These are phyloP conservation scores for Nannochloropsis oceanica DNA, from an alignment of 108 stramenopile genomes.

Conservation along the genomic window DNA sequence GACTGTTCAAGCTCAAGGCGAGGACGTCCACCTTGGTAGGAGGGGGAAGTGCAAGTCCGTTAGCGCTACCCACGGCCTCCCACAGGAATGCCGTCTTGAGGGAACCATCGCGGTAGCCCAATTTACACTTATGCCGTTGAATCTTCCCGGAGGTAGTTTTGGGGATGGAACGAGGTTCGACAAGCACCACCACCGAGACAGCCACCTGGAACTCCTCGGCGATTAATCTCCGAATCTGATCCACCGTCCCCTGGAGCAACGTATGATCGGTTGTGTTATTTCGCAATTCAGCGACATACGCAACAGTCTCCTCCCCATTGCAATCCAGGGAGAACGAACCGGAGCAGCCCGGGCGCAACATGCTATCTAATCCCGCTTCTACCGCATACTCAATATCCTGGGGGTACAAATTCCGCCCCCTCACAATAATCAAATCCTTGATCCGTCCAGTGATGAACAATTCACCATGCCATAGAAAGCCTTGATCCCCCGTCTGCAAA, in stretches of 20 bases:
- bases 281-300: conserved; percentile 6
- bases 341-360: conserved; percentile 78
- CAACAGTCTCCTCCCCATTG: neutral
- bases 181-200: conserved; percentile 53
- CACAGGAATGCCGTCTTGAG: conserved; percentile 4
- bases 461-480: conserved; percentile 78
- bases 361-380: conserved; percentile 39
- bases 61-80: neutral
- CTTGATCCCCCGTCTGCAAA: conserved; percentile 89
- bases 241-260: conserved; percentile 15
- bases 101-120: conserved; percentile 19
- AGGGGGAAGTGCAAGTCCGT: neutral
- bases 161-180: conserved; percentile 61
- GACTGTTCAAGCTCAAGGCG: neutral
- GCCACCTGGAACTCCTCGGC: conserved; percentile 39
- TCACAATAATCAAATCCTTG: conserved; percentile 96
- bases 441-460: conserved; percentile 75
- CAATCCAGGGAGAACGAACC: conserved; percentile 60
- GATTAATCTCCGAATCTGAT: neutral
- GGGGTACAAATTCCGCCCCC: conserved; percentile 95
- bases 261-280: neutral
- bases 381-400: conserved; percentile 92
- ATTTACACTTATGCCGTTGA: conserved; percentile 67
- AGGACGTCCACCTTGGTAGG: neutral
- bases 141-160: conserved; percentile 98